Evolutionary conservation across 2,329 filamentous ascomycete genomes (phyloP).

Genomic region (Pezicula rhizophila): DNA sequence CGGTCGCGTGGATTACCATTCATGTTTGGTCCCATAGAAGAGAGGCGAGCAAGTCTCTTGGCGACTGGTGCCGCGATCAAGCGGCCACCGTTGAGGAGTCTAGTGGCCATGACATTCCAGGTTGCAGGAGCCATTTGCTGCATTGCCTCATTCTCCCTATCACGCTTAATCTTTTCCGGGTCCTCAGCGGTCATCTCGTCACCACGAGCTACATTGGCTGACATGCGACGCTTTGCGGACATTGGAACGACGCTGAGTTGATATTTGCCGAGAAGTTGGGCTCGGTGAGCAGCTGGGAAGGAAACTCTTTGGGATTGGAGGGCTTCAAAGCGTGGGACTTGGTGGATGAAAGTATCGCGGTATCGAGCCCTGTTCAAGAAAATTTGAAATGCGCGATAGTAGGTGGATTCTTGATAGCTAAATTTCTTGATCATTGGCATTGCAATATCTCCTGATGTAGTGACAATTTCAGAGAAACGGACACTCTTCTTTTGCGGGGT

Average conservation of each 20-base stretch:
- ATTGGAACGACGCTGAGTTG: conserved; percentile 65
- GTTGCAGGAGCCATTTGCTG: conserved; percentile 58
- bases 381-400: conserved; percentile 81
- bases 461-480: conserved; percentile 55
- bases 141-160: conserved; percentile 77
- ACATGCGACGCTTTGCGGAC: conserved; percentile 66
- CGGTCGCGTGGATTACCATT: conserved; percentile 44
- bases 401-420: conserved; percentile 65
- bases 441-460: conserved; percentile 26
- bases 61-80: conserved; percentile 59
- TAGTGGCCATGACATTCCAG: conserved; percentile 57
- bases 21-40: conserved; percentile 38
- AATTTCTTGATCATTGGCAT: conserved; percentile 41
- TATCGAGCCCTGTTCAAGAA: conserved; percentile 59
- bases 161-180: conserved; percentile 55
- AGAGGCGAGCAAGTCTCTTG: conserved; percentile 53
- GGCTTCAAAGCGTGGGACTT: conserved; percentile 79
- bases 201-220: conserved; percentile 65
- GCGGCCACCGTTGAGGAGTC: conserved; percentile 57
- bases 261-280: conserved; percentile 79
- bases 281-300: conserved; percentile 65
- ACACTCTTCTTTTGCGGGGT: conserved; percentile 62
- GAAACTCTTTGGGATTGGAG: conserved; percentile 78
- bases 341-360: conserved; percentile 77
- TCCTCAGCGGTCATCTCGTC: conserved; percentile 60